These are phyloP conservation scores for Sporodiniella umbellata DNA, from an alignment of 371 early-diverging fungal genomes.

Conservation along the genomic window DNA sequence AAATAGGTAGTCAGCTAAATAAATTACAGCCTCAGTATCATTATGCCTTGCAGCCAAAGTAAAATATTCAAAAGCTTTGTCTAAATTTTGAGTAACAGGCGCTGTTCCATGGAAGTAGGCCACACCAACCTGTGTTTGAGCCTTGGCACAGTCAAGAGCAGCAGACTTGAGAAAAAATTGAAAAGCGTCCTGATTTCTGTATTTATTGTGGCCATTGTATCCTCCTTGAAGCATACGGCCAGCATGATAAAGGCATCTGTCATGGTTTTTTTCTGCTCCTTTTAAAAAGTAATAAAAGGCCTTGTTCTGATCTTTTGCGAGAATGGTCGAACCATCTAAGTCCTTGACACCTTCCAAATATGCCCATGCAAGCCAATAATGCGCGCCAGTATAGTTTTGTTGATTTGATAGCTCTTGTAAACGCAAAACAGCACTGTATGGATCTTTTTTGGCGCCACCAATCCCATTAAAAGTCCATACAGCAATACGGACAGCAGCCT, in stretches of 20 bases:
- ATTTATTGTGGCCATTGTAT: background rate
- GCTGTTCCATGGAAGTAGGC: constrained; percentile 8
- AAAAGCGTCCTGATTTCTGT: constrained; percentile 6
- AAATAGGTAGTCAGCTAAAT: constrained; percentile 20
- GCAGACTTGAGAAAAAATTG: constrained; percentile 13
- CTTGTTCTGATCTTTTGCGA: constrained; percentile 1
- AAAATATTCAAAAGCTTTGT: constrained; percentile 14
- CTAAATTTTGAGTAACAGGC: background rate
- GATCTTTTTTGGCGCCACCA: constrained; percentile 12
- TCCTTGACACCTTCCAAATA: constrained; percentile 12
- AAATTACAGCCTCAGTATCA: constrained; percentile 12
- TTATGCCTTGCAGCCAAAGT: constrained; percentile 14
- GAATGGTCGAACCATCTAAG: constrained; percentile 1
- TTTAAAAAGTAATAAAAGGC: constrained; percentile 10
- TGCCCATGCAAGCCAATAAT: constrained; percentile 14
- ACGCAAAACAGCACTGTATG: constrained; percentile 2
- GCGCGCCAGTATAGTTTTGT: constrained; percentile 10
- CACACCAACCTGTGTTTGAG: constrained; percentile 16
- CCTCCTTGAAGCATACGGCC: constrained; percentile 16
- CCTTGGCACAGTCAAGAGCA: background rate
- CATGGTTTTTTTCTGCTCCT: constrained; percentile 7
- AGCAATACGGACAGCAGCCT: constrained; percentile 14
- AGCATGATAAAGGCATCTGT: constrained; percentile 2
- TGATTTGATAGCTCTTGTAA: constrained; percentile 14
- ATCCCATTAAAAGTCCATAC: constrained; percentile 19